These are phyloP conservation scores for Tolypocladium ophioglossoides DNA, from an alignment of 2,329 filamentous ascomycete species.

Conservation along the genomic window DNA sequence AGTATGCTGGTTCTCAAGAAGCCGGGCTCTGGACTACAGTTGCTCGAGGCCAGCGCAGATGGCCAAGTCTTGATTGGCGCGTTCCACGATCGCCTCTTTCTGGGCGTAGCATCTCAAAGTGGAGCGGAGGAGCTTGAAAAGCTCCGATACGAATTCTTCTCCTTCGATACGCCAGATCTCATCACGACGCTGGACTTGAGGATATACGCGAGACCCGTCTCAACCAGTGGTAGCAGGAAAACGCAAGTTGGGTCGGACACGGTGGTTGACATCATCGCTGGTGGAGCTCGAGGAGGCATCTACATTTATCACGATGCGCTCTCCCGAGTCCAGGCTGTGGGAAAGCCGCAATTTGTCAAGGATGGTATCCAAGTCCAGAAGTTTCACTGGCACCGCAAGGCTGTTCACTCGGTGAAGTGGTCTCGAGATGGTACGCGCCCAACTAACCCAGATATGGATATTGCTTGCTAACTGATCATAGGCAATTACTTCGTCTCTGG, in stretches of 20 bases:
- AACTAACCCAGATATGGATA: background rate
- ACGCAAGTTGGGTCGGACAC: slow-evolving; percentile 15
- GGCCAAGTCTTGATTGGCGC: slow-evolving; percentile 45
- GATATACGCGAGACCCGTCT: slow-evolving; percentile 15
- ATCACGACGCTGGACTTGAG: slow-evolving; percentile 59
- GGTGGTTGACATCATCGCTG: slow-evolving; percentile 65
- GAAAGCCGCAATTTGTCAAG: slow-evolving; percentile 27
- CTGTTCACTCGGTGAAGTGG: slow-evolving; percentile 81
- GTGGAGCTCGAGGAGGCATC: slow-evolving; percentile 66
- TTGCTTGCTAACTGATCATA: slow-evolving; percentile 28
- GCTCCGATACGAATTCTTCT: slow-evolving; percentile 43
- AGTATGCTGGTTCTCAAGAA: slow-evolving; percentile 25
- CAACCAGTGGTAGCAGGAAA: slow-evolving; percentile 11
- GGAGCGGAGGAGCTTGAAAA: slow-evolving; percentile 12
- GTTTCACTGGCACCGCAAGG: slow-evolving; percentile 84
- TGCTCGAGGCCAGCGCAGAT: slow-evolving; percentile 38
- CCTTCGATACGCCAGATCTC: slow-evolving; percentile 49
- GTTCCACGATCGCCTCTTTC: slow-evolving; percentile 25
- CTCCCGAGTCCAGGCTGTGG: slow-evolving; percentile 38
- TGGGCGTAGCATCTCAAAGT: slow-evolving; percentile 17
- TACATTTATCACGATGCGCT: slow-evolving; percentile 73
- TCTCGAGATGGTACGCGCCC: slow-evolving; percentile 66
- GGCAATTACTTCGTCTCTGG: slow-evolving; percentile 92
- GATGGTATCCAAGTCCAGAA: slow-evolving; percentile 50
- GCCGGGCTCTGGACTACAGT: slow-evolving; percentile 22